These are phyloP conservation scores for Hebeloma cylindrosporum DNA, from an alignment of 768 basidiomycete genomes.

Conservation along the genomic window DNA sequence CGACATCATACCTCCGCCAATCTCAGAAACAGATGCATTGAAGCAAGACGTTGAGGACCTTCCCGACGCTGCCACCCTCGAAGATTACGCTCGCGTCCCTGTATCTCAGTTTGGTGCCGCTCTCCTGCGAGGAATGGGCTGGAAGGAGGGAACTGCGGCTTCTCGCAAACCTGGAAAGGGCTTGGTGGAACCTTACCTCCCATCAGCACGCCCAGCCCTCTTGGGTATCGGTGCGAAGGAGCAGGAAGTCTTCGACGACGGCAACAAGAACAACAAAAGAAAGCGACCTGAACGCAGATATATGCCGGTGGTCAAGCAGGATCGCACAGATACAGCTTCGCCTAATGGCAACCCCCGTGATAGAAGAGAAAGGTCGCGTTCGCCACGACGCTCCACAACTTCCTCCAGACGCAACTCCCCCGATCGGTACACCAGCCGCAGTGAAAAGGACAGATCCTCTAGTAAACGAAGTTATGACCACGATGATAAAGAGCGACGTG, in stretches of 20 bases:
- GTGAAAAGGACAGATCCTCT: slow-evolving; percentile 12
- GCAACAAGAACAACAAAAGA: slow-evolving; percentile 48
- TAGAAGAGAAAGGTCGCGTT: slow-evolving; percentile 37
- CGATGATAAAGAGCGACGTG: slow-evolving; percentile 25
- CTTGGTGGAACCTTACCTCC: slow-evolving; percentile 76
- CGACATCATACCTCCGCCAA: slow-evolving; percentile 63
- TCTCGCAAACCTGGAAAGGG: slow-evolving; percentile 62
- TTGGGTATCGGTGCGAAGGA: slow-evolving; percentile 96
- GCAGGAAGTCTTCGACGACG: slow-evolving; percentile 68
- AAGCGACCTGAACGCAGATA: slow-evolving; percentile 73
- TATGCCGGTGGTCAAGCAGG: slow-evolving; percentile 77
- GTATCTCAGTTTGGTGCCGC: slow-evolving; percentile 93
- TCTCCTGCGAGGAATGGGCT: slow-evolving; percentile 94
- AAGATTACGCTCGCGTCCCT: slow-evolving; percentile 89
- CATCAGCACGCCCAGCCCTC: slow-evolving; percentile 78
- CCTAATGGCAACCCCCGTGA: slow-evolving; percentile 32
- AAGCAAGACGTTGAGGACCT: slow-evolving; percentile 80
- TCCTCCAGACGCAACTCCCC: slow-evolving; percentile 54
- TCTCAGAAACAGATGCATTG: slow-evolving; percentile 82
- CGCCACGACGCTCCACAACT: slow-evolving; percentile 38
- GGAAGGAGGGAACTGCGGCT: slow-evolving; percentile 81
- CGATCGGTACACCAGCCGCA: slow-evolving; percentile 28
- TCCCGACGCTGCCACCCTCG: slow-evolving; percentile 71
- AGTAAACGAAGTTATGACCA: slow-evolving; percentile 12
- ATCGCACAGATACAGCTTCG: slow-evolving; percentile 33